Evolutionary conservation across 2,329 filamentous ascomycete species (phyloP), one percentile per base, ranked within the genome.

Genomic region (Diaporthe sp.): DNA sequence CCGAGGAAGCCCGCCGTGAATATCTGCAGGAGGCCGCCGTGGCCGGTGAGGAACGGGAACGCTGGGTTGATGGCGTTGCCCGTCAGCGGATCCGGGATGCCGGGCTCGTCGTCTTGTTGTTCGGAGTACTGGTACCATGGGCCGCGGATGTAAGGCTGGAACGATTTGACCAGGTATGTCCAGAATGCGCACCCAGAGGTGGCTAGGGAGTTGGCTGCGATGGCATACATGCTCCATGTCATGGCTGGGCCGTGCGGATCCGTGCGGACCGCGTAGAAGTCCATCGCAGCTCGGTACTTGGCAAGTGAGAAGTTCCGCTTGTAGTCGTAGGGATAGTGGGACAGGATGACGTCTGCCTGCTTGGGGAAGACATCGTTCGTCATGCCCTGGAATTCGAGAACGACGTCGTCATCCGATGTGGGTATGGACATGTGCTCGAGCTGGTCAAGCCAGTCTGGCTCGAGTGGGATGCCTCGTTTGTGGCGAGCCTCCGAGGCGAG

Each of bases 111-210:
- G 42, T 90, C 82, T 65, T 92, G 84, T 80, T 94, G 92, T 79
- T 94, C 93, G 0, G 92, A 93, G 80, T 93, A 91, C 78, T 94
- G 92, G 82, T 90, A 94, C 88, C 92, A 94, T 0, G 93, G 93
- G 0, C 88, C 89, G 13, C 93, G 88, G 2, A 88, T 84, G 79
- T 94, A 94, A 0, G 92, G 92, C 49, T 90, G 86, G 51, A 87
- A 90, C 0, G 90, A 89, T 76, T 92, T 90, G 42, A 93, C 87
- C 9, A 90, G 87, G 79, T 94, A 94, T 0, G 92, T 94, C 80
- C 91, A 94, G 3, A 90, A 89, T 0, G 92, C 90, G 82, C 93
- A 94, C 5, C 93, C 92, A 1, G 91, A 92, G 0, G 89, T 88
- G 1, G 90, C 91, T n/a, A 94, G 87, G 72, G 90, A 87, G 75